Conservation (phyloP, 2,329 filamentous ascomycete genomes). For the Clarireedia hainanense region DNA sequence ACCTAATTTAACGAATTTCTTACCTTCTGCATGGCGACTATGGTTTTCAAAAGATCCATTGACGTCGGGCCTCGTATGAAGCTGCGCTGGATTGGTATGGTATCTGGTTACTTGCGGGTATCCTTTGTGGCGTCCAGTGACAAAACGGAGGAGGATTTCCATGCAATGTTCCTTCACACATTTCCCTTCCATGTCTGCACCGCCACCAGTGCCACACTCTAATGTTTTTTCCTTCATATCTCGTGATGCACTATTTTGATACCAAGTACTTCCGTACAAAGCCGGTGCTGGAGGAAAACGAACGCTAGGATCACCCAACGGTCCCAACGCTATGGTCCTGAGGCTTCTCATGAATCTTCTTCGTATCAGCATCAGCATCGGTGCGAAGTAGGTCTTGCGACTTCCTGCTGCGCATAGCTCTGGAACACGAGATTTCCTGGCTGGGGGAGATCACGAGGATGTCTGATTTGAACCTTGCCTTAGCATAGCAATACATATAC, state of each 20-base stretch:
- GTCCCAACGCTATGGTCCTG: not conserved
- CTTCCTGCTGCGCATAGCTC: not conserved
- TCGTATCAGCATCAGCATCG: not conserved
- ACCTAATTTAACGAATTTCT: constrained; percentile 5
- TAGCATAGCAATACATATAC: too few species aligned
- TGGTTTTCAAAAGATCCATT: not conserved
- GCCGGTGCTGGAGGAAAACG: not conserved
- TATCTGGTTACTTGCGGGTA: not conserved
- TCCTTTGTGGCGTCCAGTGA: not conserved
- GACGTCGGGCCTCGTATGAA: not conserved
- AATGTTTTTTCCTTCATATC: constrained; percentile 7
- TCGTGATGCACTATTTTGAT: constrained; percentile 14
- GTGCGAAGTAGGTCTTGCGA: constrained; percentile 1
- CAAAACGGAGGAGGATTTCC: not conserved
- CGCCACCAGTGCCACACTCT: constrained; percentile 9
- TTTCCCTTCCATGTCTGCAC: not conserved
- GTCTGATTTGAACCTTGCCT: too few species aligned
- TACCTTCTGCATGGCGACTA: not conserved
- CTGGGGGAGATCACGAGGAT: too few species aligned
- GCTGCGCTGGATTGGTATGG: not conserved
- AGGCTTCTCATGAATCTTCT: not conserved
- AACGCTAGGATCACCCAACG: constrained; percentile 2
- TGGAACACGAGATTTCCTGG: constrained; percentile 1
- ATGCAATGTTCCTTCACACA: not conserved
- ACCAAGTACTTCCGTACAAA: not conserved